Evolutionary conservation across 73 alveolate genomes (phyloP).

Genomic region (Paramecium sexaurelia): DNA sequence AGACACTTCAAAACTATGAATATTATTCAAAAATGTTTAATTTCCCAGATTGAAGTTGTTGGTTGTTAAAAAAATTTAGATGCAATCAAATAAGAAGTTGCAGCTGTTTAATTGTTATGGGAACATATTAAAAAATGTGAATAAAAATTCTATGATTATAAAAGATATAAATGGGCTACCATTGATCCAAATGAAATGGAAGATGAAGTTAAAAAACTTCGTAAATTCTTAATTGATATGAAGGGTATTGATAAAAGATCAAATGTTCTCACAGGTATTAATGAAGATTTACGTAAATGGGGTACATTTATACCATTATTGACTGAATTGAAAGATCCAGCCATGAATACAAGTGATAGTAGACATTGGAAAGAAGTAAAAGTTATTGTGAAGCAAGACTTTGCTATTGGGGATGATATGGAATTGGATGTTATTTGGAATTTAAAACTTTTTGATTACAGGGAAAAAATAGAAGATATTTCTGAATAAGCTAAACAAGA

Average conservation of each 20-base stretch:
- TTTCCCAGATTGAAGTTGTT: conserved; percentile 93
- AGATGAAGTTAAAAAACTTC: conserved; percentile 90
- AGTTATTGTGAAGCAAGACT: conserved; percentile 80
- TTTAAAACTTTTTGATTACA: conserved; percentile 83
- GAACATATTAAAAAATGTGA: conserved; percentile 88
- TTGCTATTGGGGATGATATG: conserved; percentile 81
- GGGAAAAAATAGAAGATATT: conserved; percentile 91
- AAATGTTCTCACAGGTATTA: conserved; percentile 92
- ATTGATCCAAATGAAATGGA: conserved; percentile 97
- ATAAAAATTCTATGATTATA: conserved; percentile 83
- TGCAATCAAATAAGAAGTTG: conserved; percentile 87
- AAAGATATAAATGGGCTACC: conserved; percentile 94
- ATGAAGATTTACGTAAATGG: conserved; percentile 83
- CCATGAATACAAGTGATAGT: conserved; percentile 80
- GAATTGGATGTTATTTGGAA: conserved; percentile 88
- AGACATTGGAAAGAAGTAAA: conserved; percentile 91
- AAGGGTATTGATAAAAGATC: conserved; percentile 93
- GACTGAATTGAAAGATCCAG: conserved; percentile 88
- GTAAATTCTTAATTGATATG: conserved; percentile 88
- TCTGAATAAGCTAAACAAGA: conserved; percentile 99
- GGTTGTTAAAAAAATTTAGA: conserved; percentile 91
- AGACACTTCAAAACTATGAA: conserved; percentile 83
- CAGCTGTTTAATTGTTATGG: conserved; percentile 92
- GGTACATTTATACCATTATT: conserved; percentile 81
- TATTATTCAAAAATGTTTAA: conserved; percentile 93